Evolutionary conservation across 2,329 filamentous ascomycete genomes (phyloP), one percentile per base, ranked within the genome.

Genomic region (Aureobasidium sp.): DNA sequence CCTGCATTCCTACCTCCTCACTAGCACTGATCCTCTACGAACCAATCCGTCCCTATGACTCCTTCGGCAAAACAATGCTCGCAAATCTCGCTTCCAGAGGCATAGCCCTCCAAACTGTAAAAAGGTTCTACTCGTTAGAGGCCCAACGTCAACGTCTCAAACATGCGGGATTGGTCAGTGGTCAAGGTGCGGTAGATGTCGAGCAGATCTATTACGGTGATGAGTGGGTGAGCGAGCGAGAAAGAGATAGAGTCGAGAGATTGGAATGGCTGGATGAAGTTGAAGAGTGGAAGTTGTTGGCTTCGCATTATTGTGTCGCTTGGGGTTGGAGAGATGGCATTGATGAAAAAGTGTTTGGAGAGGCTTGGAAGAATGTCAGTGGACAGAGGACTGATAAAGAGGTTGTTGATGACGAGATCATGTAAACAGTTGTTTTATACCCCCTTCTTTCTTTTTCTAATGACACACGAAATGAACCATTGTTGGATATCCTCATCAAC

Each of bases 201-300:
- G 78, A 84, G 66, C 81, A 81, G n/a, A 83, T 96, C 41, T 97
- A 65, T 25, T 48, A 61, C 25, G 45, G 47, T 4, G 81, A 87
- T 57, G 75, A 75, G 1, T 97, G 93, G 91, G 79, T 96, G 3
- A 70, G 72, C 0, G 71, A 79, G 0, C 77, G 78, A 2, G 93
- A 97, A 75, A 92, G 90, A 74, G 86, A 89, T 69, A 80, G 92
- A 52, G 85, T 97, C 1, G 87, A 92, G 65, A 75, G 77, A 11
- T 73, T 97, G 30, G 92, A 99, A 73, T 91, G 94, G 69, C 74
- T 99, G 65, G 94, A 99, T 75, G 94, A 99, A 75, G 82, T 97
- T 29, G 94, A 99, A 75, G 94, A 99, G 76, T 96, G 94, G 88
- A 81, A 87, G 69, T 75, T 99, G 67, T 75, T 99, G 67, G 90